Evolutionary conservation across 2,329 filamentous ascomycete species (phyloP).

Genomic region (Penicillium expansum): DNA sequence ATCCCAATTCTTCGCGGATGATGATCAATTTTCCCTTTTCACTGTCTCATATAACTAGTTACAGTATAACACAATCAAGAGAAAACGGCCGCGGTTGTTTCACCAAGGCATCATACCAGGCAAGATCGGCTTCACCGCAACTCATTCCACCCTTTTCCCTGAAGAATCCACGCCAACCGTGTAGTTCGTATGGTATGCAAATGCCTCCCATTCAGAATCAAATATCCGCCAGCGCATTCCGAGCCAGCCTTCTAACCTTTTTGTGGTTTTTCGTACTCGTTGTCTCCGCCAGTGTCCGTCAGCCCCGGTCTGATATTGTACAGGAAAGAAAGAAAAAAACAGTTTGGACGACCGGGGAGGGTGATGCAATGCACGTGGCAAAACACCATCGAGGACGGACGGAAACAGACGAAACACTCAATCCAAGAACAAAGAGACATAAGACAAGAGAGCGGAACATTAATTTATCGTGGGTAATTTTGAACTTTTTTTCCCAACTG

Average conservation of each 20-base stretch:
- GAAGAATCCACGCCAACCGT: conserved; percentile 8
- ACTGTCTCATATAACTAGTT: conserved; percentile 21
- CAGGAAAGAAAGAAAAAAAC: conserved; percentile 12
- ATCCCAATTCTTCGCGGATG: conserved; percentile 18
- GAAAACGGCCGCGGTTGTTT: conserved; percentile 18
- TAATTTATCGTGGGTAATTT: conserved; percentile 27
- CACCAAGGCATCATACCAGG: conserved; percentile 1
- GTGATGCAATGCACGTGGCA: background rate
- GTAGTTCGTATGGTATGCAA: conserved; percentile 20
- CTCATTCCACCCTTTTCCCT: conserved; percentile 9
- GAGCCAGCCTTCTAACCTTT: conserved; percentile 27
- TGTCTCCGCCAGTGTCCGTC: conserved; percentile 9
- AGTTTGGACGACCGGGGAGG: conserved; percentile 6
- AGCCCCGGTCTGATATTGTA: conserved; percentile 23
- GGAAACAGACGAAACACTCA: conserved; percentile 13
- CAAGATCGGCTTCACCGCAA: conserved; percentile 6
- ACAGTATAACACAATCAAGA: conserved; percentile 21
- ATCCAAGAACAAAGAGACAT: conserved; percentile 20
- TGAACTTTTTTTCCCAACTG: conserved; percentile 26
- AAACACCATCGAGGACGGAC: conserved; percentile 8
- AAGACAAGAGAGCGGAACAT: conserved; percentile 17
- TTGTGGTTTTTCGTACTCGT: conserved; percentile 24
- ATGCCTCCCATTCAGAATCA: conserved; percentile 10
- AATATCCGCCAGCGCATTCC: conserved; percentile 9
- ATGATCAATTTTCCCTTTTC: conserved; percentile 21